Evolutionary conservation across 75 land plant genomes (phyloP).

Genomic region (Isoetes taiwanensis): DNA sequence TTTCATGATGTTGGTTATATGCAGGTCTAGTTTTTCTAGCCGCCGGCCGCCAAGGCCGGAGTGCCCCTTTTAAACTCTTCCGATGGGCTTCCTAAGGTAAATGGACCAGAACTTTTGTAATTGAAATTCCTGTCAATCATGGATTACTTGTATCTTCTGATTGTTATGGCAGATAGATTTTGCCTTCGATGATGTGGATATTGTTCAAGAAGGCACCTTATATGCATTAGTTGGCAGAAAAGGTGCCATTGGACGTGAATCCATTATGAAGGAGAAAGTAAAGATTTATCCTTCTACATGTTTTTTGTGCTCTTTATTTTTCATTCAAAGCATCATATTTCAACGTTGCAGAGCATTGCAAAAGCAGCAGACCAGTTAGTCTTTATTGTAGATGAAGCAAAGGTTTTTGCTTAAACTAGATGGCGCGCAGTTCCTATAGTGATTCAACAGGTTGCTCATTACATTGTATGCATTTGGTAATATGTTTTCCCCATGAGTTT

Average conservation of each 20-base stretch:
- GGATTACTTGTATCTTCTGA: too few relatives aligned
- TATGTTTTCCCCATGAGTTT: too few relatives aligned
- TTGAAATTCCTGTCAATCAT: too few relatives aligned
- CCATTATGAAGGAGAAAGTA: slow-evolving; percentile 55
- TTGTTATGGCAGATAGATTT: slow-evolving; percentile 56
- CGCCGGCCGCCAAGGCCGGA: slow-evolving; percentile 58
- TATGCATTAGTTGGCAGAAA: slow-evolving; percentile 47
- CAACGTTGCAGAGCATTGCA: slow-evolving; percentile 19
- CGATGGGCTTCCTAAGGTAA: slow-evolving; percentile 31
- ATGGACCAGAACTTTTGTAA: neutral
- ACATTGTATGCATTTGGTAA: too few relatives aligned
- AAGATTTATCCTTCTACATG: slow-evolving; percentile 9
- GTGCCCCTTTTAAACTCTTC: slow-evolving; percentile 37
- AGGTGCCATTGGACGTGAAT: slow-evolving; percentile 32
- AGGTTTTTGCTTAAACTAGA: slow-evolving; percentile 18
- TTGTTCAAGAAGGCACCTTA: slow-evolving; percentile 51
- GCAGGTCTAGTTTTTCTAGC: too few relatives aligned
- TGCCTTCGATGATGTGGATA: slow-evolving; percentile 59
- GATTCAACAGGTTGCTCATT: slow-evolving; percentile 20
- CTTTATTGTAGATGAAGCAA: slow-evolving; percentile 26
- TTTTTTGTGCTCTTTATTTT: neutral
- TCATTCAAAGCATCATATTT: neutral
- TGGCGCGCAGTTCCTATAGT: slow-evolving; percentile 34
- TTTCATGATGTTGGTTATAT: too few relatives aligned
- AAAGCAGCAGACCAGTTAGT: slow-evolving; percentile 26